Evolutionary conservation across 2,329 filamentous ascomycete species (phyloP).

Genomic region (Penicillium sp.): DNA sequence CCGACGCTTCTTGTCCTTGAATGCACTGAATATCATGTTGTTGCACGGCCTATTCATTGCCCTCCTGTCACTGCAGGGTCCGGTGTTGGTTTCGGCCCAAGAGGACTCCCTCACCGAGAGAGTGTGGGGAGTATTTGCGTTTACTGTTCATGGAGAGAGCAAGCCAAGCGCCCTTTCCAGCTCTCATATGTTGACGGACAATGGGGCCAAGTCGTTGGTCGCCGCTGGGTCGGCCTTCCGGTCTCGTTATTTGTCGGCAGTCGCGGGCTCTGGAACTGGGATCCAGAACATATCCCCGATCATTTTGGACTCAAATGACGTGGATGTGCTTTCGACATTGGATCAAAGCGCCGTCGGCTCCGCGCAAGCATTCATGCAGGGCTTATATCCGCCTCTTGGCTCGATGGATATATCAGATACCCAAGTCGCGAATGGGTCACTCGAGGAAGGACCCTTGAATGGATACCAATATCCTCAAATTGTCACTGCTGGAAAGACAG

Average conservation of each 20-base stretch:
- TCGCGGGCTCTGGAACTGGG: slow-evolving; percentile 29
- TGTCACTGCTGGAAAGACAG: slow-evolving; percentile 41
- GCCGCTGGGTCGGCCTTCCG: slow-evolving; percentile 51
- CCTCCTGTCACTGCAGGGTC: slow-evolving; percentile 15
- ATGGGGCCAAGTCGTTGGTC: slow-evolving; percentile 55
- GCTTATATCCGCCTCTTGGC: slow-evolving; percentile 54
- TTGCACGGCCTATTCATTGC: slow-evolving; percentile 3
- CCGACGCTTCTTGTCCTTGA: neutral
- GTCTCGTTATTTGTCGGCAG: slow-evolving; percentile 48
- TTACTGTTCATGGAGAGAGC: slow-evolving; percentile 54
- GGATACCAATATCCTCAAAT: slow-evolving; percentile 59
- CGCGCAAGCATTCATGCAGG: slow-evolving; percentile 60
- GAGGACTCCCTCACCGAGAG: slow-evolving; percentile 29
- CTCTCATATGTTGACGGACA: slow-evolving; percentile 46
- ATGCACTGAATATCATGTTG: slow-evolving; percentile 13
- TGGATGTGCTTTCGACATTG: slow-evolving; percentile 48
- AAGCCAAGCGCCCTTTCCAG: slow-evolving; percentile 45
- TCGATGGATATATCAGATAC: slow-evolving; percentile 33
- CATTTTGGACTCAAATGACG: slow-evolving; percentile 45
- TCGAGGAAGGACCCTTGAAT: slow-evolving; percentile 47
- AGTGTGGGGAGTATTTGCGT: slow-evolving; percentile 51
- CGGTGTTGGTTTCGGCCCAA: slow-evolving; percentile 25
- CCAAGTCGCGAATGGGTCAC: slow-evolving; percentile 48
- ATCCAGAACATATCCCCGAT: slow-evolving; percentile 47
- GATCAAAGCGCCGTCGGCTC: slow-evolving; percentile 50